These are phyloP conservation scores for Clonostachys rosea DNA, from an alignment of 2,329 filamentous ascomycete species.

Conservation along the genomic window DNA sequence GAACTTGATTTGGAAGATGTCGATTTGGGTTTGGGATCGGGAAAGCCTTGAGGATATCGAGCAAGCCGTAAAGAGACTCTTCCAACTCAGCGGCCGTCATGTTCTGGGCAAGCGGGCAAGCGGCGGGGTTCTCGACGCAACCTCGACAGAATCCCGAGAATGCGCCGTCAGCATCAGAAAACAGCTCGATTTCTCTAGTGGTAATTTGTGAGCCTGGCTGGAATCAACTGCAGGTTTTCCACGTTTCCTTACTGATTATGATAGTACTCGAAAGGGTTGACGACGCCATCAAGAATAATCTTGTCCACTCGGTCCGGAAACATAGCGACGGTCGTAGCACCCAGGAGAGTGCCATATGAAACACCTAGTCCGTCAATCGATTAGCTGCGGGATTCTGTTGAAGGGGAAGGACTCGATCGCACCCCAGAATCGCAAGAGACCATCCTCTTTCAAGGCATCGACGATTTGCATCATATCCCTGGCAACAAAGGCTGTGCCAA, in stretches of 20 bases:
- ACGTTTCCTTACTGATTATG: not conserved
- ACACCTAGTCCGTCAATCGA: slow-evolving; percentile 15
- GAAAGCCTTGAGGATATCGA: slow-evolving; percentile 16
- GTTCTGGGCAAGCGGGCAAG: slow-evolving; percentile 19
- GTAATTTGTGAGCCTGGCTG: too few relatives aligned
- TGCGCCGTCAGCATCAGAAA: slow-evolving; percentile 14
- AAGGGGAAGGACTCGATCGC: too few relatives aligned
- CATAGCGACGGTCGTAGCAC: slow-evolving; percentile 31
- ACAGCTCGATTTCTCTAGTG: slow-evolving; percentile 13
- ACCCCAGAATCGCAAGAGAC: slow-evolving; percentile 27
- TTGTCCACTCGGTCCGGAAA: slow-evolving; percentile 32
- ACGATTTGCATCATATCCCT: slow-evolving; percentile 56
- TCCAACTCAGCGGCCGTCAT: slow-evolving; percentile 26
- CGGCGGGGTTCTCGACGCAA: slow-evolving; percentile 15
- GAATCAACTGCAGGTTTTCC: too few relatives aligned
- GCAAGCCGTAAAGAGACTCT: slow-evolving; percentile 16
- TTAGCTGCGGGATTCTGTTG: not conserved
- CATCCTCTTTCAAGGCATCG: slow-evolving; percentile 47
- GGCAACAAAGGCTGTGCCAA: slow-evolving; percentile 42
- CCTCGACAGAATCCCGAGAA: slow-evolving; percentile 17
- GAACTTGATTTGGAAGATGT: slow-evolving; percentile 5
- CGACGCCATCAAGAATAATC: slow-evolving; percentile 28
- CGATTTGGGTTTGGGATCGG: slow-evolving; percentile 10
- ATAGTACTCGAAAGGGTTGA: slow-evolving; percentile 24
- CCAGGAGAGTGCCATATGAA: slow-evolving; percentile 34